A percentile compares a stretch with the other conserved stretches of the same genome.
These are phyloP conservation scores for Gryganskiella cystojenkinii DNA, from an alignment of 192 early-diverging fungal genomes.

Conservation along the genomic window DNA sequence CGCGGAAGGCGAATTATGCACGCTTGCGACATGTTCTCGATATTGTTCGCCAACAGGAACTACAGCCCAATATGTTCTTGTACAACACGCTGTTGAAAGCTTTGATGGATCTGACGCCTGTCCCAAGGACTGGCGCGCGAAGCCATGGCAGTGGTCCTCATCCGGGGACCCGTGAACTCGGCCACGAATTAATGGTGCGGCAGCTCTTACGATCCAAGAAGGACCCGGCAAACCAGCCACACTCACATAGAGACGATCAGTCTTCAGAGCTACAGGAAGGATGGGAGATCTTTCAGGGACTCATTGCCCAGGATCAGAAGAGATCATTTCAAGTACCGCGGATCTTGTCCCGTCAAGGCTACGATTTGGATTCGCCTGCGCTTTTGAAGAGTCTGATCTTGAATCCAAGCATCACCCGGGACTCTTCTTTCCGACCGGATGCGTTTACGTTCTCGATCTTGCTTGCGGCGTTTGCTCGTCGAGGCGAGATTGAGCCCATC, in stretches of 20 bases:
- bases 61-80: constrained; percentile 41
- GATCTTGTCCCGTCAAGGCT: not conserved
- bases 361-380: constrained; percentile 4
- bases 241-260: too few species aligned
- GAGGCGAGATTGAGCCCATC: constrained; percentile 43
- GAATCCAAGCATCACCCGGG: not conserved
- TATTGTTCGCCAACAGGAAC: constrained; percentile 11
- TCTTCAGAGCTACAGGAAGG: constrained; percentile 23
- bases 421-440: constrained; percentile 21
- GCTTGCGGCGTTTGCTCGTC: constrained; percentile 28
- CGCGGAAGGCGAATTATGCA: constrained; percentile 22
- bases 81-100: constrained; percentile 47
- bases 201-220: constrained; percentile 18
- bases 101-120: constrained; percentile 27
- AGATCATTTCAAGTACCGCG: not conserved
- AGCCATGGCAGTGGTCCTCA: constrained; percentile 18
- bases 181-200: constrained; percentile 37
- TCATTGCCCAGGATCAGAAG: constrained; percentile 3
- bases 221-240: too few species aligned
- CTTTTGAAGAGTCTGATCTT: constrained; percentile 26
- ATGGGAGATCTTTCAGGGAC: constrained; percentile 27
- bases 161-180: constrained; percentile 24
- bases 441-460: constrained; percentile 38
- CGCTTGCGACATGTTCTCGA: constrained; percentile 6
- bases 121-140: constrained; percentile 9